These are phyloP conservation scores for Croton laevigatus DNA, from an alignment of 441 rosid genomes.

Conservation along the genomic window DNA sequence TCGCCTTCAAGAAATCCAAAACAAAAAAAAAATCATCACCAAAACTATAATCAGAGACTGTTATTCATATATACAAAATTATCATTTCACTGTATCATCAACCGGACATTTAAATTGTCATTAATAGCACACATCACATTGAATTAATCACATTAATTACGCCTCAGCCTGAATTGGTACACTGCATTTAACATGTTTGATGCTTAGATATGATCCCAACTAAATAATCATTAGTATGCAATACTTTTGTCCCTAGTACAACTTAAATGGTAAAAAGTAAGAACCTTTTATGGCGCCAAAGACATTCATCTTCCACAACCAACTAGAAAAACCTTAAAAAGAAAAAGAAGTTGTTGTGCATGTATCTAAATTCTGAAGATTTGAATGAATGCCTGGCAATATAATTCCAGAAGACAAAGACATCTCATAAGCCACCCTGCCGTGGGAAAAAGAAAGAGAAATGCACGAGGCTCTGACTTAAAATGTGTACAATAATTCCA, in stretches of 20 bases:
- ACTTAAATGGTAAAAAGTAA: constrained; percentile 7
- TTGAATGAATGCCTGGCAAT: constrained; percentile 27
- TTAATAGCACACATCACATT: too few species aligned
- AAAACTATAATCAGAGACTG: neutral
- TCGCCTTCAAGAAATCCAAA: constrained; percentile 44
- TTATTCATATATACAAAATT: neutral
- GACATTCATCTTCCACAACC: constrained; percentile 2
- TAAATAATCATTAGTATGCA: constrained; percentile 19
- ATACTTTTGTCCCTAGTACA: constrained; percentile 1
- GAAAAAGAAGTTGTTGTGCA: neutral
- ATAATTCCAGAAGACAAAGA: constrained; percentile 36
- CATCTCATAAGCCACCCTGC: constrained; percentile 38
- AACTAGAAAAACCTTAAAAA: constrained; percentile 27
- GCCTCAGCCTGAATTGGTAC: too few species aligned
- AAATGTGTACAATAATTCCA: neutral
- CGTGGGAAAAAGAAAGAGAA: neutral
- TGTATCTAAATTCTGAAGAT: neutral
- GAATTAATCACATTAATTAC: neutral
- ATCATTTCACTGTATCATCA: neutral
- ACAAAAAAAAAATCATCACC: neutral
- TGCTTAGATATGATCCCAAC: neutral
- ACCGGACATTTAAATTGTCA: too few species aligned
- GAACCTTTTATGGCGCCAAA: constrained; percentile 28
- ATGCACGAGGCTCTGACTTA: constrained; percentile 20
- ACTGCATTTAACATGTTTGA: neutral